Conservation (phyloP, 257 asterid species). For the Buddleja alternifolia region DNA sequence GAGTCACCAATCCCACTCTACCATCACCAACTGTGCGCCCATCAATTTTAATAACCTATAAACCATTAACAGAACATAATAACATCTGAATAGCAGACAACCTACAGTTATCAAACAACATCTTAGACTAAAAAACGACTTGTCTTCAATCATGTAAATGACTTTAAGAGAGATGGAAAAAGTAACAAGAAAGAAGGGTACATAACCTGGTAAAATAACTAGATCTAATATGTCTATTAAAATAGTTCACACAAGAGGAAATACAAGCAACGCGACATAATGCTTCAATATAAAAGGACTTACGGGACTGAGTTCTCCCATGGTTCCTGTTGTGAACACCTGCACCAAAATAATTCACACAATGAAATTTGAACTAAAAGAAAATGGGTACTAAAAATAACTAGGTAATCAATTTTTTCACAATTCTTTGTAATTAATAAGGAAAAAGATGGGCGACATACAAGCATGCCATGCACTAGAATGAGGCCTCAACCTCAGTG, state of each 20-base stretch:
- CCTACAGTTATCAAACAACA: no score
- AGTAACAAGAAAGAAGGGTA: background rate
- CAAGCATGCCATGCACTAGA: no score
- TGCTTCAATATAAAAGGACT: conserved; percentile 25
- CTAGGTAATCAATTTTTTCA: no score
- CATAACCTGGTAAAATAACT: background rate
- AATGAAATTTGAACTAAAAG: no score
- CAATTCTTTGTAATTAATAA: no score
- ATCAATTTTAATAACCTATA: conserved; percentile 74
- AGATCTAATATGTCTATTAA: background rate
- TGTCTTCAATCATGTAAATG: no score
- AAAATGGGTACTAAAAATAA: no score
- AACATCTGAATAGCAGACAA: no score
- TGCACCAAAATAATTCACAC: conserved; percentile 32
- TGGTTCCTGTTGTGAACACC: conserved; percentile 87
- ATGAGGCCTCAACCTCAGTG: no score
- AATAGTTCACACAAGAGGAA: background rate
- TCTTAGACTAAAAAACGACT: no score
- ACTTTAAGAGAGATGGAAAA: background rate
- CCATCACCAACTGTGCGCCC: conserved; percentile 86
- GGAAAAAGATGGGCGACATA: no score
- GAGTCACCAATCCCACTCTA: conserved; percentile 78
- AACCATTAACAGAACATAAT: no score
- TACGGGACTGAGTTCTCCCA: conserved; percentile 94
- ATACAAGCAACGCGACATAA: background rate